Conservation (phyloP, 306 rosid genomes). For the Fragaria ananassa region DNA sequence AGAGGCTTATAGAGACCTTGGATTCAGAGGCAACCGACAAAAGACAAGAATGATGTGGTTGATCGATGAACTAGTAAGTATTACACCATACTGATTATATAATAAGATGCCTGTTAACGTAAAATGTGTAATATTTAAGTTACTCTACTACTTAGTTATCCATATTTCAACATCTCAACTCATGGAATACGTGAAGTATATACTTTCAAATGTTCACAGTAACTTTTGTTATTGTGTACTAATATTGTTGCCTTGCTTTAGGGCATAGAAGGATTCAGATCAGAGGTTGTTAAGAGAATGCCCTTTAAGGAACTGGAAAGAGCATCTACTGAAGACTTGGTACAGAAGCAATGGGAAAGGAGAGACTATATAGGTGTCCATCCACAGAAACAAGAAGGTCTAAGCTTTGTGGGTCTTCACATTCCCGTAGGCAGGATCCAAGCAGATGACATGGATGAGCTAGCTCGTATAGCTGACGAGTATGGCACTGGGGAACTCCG, state of each 20-base stretch:
- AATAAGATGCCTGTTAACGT: neutral
- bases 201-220: neutral
- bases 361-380: conserved; percentile 80
- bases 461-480: conserved; percentile 64
- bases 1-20: conserved; percentile 88
- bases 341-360: conserved; percentile 76
- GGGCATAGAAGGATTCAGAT: conserved; percentile 90
- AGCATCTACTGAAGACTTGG: conserved; percentile 64
- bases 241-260: conserved; percentile 25
- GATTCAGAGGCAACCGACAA: conserved; percentile 83
- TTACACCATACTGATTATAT: neutral
- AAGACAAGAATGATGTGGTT: conserved; percentile 98
- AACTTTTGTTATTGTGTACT: neutral
- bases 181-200: neutral
- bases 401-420: conserved; percentile 78
- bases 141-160: neutral
- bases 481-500: conserved; percentile 85
- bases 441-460: conserved; percentile 86
- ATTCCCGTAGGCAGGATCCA: conserved; percentile 88
- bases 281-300: conserved; percentile 90
- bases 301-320: conserved; percentile 53
- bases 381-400: conserved; percentile 81
- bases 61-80: conserved; percentile 82
- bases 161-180: neutral
- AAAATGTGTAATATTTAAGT: neutral